Conservation (phyloP, 2,329 filamentous ascomycete species). For the Lecanicillium sp. region DNA sequence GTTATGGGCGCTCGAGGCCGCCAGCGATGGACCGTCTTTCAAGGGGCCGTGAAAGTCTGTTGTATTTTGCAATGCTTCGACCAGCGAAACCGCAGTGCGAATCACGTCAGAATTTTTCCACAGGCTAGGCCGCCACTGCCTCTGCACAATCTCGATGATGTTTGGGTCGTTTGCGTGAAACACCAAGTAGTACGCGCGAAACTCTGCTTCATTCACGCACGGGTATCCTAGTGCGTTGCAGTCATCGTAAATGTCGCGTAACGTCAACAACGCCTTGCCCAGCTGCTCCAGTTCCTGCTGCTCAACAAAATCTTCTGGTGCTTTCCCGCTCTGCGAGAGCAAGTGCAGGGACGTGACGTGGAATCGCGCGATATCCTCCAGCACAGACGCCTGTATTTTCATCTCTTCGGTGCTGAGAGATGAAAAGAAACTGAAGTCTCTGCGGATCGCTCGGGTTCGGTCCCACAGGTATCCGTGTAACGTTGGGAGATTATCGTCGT, state of each 20-base stretch:
- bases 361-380: conserved; percentile 61
- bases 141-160: conserved; percentile 47
- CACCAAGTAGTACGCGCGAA: conserved; percentile 58
- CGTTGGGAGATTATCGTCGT: conserved; percentile 47
- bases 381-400: conserved; percentile 53
- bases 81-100: conserved; percentile 55
- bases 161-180: conserved; percentile 55
- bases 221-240: conserved; percentile 51
- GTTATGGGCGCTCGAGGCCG: conserved; percentile 43
- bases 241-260: conserved; percentile 62
- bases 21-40: conserved; percentile 41
- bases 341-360: conserved; percentile 61
- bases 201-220: conserved; percentile 60
- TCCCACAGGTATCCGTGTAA: conserved; percentile 64
- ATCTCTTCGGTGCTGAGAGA: conserved; percentile 52
- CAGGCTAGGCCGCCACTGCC: conserved; percentile 49
- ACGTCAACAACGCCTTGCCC: conserved; percentile 57
- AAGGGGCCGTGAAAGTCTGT: conserved; percentile 53
- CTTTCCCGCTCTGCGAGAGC: conserved; percentile 50
- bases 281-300: conserved; percentile 65
- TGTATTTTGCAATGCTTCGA: conserved; percentile 55
- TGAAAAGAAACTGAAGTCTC: conserved; percentile 64
- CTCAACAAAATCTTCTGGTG: conserved; percentile 56
- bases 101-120: conserved; percentile 52
- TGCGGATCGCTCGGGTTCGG: conserved; percentile 59